Evolutionary conservation across 768 basidiomycete genomes (phyloP).

Genomic region (Hypholoma sublateritium): DNA sequence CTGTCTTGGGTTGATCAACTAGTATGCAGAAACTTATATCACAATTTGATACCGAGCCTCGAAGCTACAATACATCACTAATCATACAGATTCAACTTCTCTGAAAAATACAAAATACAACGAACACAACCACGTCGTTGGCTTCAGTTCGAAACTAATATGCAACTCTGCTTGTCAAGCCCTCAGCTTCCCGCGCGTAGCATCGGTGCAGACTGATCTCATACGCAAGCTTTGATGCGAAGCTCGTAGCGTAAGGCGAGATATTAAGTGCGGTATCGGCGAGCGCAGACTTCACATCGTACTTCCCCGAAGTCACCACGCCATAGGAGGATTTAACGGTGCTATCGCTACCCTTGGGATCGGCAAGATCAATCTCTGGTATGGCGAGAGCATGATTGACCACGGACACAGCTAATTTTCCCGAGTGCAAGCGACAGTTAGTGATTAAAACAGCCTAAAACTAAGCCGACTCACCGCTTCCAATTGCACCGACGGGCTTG

Average conservation of each 20-base stretch:
- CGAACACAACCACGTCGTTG: too few species aligned
- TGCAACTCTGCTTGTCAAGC: constrained; percentile 52
- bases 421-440: background rate
- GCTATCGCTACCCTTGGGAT: constrained; percentile 29
- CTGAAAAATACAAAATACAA: too few species aligned
- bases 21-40: too few species aligned
- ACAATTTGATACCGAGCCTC: too few species aligned
- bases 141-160: constrained; percentile 22
- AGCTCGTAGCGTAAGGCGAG: constrained; percentile 46
- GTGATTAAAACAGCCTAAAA: background rate
- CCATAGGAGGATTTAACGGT: constrained; percentile 57
- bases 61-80: too few species aligned
- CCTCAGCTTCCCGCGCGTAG: constrained; percentile 60
- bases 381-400: constrained; percentile 46
- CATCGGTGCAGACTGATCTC: constrained; percentile 69
- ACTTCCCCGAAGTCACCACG: constrained; percentile 60
- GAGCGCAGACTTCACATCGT: constrained; percentile 36
- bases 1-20: too few species aligned
- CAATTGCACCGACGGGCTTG: constrained; percentile 79
- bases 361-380: constrained; percentile 43
- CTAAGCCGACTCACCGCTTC: constrained; percentile 46
- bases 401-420: constrained; percentile 44
- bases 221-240: constrained; percentile 56
- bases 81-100: too few species aligned
- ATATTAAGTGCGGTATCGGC: constrained; percentile 44